These are phyloP conservation scores for Xylaria digitata DNA, from an alignment of 2,329 filamentous ascomycete species.

Conservation along the genomic window DNA sequence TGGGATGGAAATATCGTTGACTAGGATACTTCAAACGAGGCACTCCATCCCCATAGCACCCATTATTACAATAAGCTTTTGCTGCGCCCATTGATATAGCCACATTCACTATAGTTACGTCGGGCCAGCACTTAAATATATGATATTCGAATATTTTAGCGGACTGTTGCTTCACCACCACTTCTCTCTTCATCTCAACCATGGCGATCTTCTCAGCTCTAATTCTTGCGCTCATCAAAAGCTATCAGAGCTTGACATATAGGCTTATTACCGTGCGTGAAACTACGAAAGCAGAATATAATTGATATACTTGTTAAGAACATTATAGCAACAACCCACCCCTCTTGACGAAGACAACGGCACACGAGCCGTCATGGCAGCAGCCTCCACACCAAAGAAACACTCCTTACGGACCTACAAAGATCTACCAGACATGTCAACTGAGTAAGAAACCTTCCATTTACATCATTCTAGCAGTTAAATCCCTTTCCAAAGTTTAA, in stretches of 20 bases:
- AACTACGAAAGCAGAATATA: neutral
- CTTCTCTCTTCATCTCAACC: neutral
- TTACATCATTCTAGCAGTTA: neutral
- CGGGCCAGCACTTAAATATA: neutral
- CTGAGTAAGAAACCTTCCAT: neutral
- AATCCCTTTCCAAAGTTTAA: too few relatives aligned
- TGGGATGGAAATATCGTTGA: neutral
- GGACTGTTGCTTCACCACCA: neutral
- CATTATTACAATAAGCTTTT: neutral
- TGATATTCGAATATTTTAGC: neutral
- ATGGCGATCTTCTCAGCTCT: neutral
- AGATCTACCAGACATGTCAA: conserved; percentile 24
- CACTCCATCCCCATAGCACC: neutral
- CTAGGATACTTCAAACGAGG: neutral
- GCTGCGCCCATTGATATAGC: neutral
- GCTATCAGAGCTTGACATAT: neutral
- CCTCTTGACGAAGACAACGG: neutral
- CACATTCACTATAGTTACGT: neutral
- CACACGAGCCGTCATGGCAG: neutral
- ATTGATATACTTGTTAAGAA: neutral
- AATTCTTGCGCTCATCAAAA: neutral
- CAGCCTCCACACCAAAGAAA: neutral
- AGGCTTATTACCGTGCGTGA: neutral
- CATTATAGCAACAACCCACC: neutral
- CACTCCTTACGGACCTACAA: neutral